phyloP scores from a whole-genome alignment of 1,284 basidiomycete genomes.

The Golubevia sp. region DNA sequence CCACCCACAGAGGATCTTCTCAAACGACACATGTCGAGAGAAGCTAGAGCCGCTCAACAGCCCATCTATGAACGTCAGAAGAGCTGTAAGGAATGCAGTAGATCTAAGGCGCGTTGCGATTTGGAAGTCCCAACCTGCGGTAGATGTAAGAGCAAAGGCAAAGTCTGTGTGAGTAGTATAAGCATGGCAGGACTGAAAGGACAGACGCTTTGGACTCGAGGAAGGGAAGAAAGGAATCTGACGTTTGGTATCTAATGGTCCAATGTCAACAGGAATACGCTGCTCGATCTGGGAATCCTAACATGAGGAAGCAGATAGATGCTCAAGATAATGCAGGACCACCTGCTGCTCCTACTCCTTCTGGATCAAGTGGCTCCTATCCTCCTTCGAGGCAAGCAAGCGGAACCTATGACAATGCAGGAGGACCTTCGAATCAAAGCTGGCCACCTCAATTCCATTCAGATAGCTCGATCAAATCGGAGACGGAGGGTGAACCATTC shows the following conservation, averaged over 20 bases:
- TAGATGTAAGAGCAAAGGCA: slow-evolving; percentile 39
- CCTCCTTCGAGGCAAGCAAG: background rate
- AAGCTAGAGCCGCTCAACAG: slow-evolving; percentile 35
- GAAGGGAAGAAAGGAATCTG: no score
- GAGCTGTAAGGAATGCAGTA: slow-evolving; percentile 44
- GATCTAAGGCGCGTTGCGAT: slow-evolving; percentile 48
- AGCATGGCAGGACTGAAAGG: no score
- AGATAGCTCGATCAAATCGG: background rate
- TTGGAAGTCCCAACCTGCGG: slow-evolving; percentile 48
- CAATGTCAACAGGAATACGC: slow-evolving; percentile 33
- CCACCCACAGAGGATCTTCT: slow-evolving; percentile 23
- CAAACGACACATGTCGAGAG: slow-evolving; percentile 36
- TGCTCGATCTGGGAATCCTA: slow-evolving; percentile 45
- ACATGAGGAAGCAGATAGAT: slow-evolving; percentile 33
- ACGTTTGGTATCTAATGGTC: no score
- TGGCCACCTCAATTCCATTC: background rate
- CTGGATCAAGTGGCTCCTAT: slow-evolving; percentile 11
- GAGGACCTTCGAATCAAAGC: background rate
- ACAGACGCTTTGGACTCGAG: no score
- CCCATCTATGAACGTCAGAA: slow-evolving; percentile 45
- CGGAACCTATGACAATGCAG: background rate
- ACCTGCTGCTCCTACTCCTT: slow-evolving; percentile 16
- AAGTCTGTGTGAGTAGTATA: slow-evolving; percentile 32
- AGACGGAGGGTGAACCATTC: background rate
- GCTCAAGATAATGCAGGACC: slow-evolving; percentile 19